Conservation (phyloP, 108 stramenopile genomes). For the Fragilariopsis cylindrus region DNA sequence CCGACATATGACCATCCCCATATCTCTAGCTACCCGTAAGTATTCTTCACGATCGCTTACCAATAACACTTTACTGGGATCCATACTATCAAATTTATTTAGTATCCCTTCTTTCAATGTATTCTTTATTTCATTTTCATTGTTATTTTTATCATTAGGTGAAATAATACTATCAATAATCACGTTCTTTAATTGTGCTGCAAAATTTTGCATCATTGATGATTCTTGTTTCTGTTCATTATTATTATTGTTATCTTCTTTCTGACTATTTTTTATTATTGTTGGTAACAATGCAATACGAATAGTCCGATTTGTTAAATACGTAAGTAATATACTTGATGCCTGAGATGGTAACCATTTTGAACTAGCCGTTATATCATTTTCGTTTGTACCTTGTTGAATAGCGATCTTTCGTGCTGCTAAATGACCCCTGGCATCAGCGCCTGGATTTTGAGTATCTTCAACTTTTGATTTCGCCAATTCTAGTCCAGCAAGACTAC, state of each 20-base stretch:
- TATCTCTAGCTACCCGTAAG: constrained; percentile 66
- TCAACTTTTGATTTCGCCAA: constrained; percentile 65
- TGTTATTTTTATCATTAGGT: neutral
- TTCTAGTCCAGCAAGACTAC: constrained; percentile 74
- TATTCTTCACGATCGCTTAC: constrained; percentile 82
- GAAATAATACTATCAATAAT: constrained; percentile 36
- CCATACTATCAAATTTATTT: constrained; percentile 41
- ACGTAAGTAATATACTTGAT: constrained; percentile 64
- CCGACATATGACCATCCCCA: constrained; percentile 74
- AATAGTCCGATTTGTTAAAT: constrained; percentile 65
- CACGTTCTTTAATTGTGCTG: constrained; percentile 59
- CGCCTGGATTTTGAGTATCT: constrained; percentile 39
- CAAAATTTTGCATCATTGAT: constrained; percentile 56
- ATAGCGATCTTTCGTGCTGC: constrained; percentile 66
- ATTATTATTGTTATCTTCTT: constrained; percentile 17
- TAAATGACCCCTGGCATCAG: constrained; percentile 74
- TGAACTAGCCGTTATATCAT: constrained; percentile 18
- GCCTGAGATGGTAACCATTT: constrained; percentile 82
- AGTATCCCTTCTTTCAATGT: constrained; percentile 21
- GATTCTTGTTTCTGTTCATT: constrained; percentile 25
- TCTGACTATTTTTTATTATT: constrained; percentile 31
- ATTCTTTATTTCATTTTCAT: neutral
- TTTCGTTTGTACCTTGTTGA: constrained; percentile 2
- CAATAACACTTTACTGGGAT: constrained; percentile 48
- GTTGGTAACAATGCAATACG: constrained; percentile 70